Conservation (phyloP, 2,329 filamentous ascomycete species). For the Aotearoamyces nothofagi region DNA sequence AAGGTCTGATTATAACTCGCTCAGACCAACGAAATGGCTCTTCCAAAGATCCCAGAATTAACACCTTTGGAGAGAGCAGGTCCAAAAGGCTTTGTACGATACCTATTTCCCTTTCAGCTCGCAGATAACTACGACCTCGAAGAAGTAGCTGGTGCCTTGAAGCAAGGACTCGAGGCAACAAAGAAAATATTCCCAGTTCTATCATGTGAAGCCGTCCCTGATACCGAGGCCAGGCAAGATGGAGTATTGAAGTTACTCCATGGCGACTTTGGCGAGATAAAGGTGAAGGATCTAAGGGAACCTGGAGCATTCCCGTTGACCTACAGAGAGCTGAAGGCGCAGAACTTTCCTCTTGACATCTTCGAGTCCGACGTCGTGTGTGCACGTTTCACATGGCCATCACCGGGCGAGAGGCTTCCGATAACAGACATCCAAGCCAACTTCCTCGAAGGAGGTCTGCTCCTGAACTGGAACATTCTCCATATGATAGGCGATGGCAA, state of each 20-base stretch:
- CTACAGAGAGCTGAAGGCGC: constrained; percentile 15
- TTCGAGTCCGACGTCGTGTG: too few species aligned
- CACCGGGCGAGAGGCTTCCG: too few species aligned
- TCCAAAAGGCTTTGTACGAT: constrained; percentile 21
- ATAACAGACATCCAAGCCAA: constrained; percentile 19
- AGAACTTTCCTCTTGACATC: too few species aligned
- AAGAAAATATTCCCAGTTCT: constrained; percentile 17
- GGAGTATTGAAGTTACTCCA: constrained; percentile 19
- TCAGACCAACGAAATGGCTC: too few species aligned
- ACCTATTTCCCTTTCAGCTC: constrained; percentile 22
- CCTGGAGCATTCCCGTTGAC: constrained; percentile 11
- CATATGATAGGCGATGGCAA: constrained; percentile 22
- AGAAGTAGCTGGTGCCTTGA: constrained; percentile 13
- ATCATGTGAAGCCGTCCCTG: constrained; percentile 19
- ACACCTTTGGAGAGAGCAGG: constrained; percentile 18
- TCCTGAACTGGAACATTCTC: constrained; percentile 15
- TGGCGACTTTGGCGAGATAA: constrained; percentile 12
- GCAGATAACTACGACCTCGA: constrained; percentile 17
- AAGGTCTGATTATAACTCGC: too few species aligned
- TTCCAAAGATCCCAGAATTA: too few species aligned
- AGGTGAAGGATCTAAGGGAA: constrained; percentile 14
- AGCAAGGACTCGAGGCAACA: constrained; percentile 17
- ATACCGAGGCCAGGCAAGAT: constrained; percentile 16
- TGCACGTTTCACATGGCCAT: too few species aligned
- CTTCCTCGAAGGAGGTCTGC: constrained; percentile 18